Base-by-base conservation (phyloP, 2,329 filamentous ascomycete genomes). In the Sclerotinia glacialis region DNA sequence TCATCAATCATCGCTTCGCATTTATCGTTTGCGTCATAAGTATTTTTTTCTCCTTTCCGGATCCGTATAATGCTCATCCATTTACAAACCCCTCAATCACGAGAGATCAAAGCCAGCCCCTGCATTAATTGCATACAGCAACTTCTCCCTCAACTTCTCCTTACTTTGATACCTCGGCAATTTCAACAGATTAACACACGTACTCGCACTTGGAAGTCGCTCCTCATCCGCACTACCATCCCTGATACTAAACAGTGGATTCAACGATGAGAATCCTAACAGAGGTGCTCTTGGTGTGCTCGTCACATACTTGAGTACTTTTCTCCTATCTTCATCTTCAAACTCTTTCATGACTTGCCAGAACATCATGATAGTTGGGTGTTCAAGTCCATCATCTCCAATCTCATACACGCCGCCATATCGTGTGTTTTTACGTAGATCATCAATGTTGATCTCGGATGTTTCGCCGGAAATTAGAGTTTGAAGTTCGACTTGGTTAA, bases 301-400 rank as follows among this genome's bases (percentile, higher is more conserved):
- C 6, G 93, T 99, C 56, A 98, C 95, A 72, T 97, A 99, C 75
- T 97, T 97, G 70, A 99, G 83, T 68, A 99, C 91, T 66, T 93
- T 91, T 31, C 93, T 83, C 4, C 92, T 84, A 76, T 98, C 91
- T 28, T 82, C 82, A 73, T 97, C 93, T 12, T 83, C 83, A 69
- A 99, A 84, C 4, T 82, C 81, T 66, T 86, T 83, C 88, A 99
- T 89, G 58, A 96, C 93, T 70, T 91, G 83, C 95, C 95, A 99
- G 80, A 99, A 98, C 62, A 96, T 80, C 75, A 89, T 82, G 59
- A 99, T 83, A 0, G 91, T 95, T 0, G 90, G 88, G 74, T 99
- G 95, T 74, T 99, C 94, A 67, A 87, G 78, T 4, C 88, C 86
- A 74, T 98, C 94, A 74, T 96, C 89, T n/a, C 95, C 95, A 69